phyloP scores from a whole-genome alignment of 495 filamentous ascomycete species.

The Hyphodiscus hymeniophilus region DNA sequence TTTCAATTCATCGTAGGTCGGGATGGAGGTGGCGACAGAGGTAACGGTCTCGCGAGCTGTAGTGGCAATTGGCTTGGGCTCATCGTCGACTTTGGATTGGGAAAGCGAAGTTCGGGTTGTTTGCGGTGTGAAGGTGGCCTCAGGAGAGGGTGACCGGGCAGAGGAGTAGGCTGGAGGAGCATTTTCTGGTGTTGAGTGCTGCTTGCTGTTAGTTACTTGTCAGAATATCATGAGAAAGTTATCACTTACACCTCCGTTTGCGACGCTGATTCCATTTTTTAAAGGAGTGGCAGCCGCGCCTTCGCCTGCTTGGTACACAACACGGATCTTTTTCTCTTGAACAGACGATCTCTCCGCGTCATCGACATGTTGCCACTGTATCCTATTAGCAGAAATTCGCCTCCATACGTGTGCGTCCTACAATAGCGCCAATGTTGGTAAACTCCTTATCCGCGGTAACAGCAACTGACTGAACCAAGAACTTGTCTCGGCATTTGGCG shows the following conservation, averaged over 20 bases:
- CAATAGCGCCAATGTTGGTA: constrained; percentile 67
- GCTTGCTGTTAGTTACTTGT: neutral
- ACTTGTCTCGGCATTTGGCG: constrained; percentile 92
- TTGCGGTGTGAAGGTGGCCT: constrained; percentile 29
- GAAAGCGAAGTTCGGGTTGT: constrained; percentile 13
- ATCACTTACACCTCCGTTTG: constrained; percentile 14
- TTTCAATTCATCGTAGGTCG: constrained; percentile 51
- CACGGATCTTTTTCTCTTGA: constrained; percentile 94
- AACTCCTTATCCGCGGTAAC: constrained; percentile 81
- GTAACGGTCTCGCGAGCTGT: neutral
- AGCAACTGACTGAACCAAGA: constrained; percentile 88
- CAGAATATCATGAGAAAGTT: neutral
- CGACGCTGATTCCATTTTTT: constrained; percentile 30
- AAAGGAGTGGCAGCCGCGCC: constrained; percentile 31
- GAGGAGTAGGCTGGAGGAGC: constrained; percentile 45
- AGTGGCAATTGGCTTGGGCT: constrained; percentile 9
- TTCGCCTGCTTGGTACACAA: constrained; percentile 65
- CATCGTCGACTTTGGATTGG: constrained; percentile 12
- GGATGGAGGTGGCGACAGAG: constrained; percentile 5
- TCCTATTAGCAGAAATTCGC: constrained; percentile 8
- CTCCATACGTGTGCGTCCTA: constrained; percentile 34
- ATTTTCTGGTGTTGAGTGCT: constrained; percentile 28
- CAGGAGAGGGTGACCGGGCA: constrained; percentile 38
- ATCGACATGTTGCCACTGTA: constrained; percentile 71
- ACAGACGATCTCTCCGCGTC: constrained; percentile 67